phyloP scores from a whole-genome alignment of 2,329 filamentous ascomycete species.

The Colletotrichum musae region DNA sequence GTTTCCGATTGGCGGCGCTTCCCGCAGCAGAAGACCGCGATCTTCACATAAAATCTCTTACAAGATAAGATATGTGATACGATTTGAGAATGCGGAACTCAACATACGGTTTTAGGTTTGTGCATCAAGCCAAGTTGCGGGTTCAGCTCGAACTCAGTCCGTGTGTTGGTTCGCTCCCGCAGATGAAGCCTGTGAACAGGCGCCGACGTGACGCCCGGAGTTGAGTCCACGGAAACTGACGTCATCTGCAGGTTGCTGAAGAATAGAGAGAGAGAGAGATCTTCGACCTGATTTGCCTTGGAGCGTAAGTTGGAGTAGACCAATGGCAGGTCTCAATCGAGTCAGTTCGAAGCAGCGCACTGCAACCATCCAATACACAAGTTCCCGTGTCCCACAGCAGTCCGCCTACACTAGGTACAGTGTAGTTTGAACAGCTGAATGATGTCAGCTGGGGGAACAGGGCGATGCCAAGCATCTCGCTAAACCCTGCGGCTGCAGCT shows the following conservation, averaged over 20 bases:
- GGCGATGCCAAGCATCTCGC: constrained; percentile 29
- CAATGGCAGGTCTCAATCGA: background rate
- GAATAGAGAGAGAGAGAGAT: background rate
- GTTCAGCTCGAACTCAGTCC: too few species aligned
- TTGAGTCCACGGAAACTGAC: background rate
- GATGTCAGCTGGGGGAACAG: constrained; percentile 28
- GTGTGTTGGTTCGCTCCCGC: too few species aligned
- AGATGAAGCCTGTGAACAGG: too few species aligned
- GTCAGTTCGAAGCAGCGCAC: background rate
- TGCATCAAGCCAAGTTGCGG: too few species aligned
- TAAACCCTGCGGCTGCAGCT: constrained; percentile 13
- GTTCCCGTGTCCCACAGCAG: background rate
- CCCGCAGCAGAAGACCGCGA: too few species aligned
- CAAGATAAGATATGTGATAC: too few species aligned
- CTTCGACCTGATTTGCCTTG: background rate
- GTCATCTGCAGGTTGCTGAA: background rate
- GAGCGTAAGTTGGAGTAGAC: background rate
- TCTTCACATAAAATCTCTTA: too few species aligned
- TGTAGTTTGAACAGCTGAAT: background rate
- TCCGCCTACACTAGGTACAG: background rate
- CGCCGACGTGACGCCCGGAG: too few species aligned
- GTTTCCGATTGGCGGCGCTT: too few species aligned
- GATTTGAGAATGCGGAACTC: too few species aligned
- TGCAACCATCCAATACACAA: background rate
- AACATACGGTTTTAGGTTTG: too few species aligned